phyloP scores from a whole-genome alignment of 2,329 filamentous ascomycete genomes.

The Xylaria sp. region DNA sequence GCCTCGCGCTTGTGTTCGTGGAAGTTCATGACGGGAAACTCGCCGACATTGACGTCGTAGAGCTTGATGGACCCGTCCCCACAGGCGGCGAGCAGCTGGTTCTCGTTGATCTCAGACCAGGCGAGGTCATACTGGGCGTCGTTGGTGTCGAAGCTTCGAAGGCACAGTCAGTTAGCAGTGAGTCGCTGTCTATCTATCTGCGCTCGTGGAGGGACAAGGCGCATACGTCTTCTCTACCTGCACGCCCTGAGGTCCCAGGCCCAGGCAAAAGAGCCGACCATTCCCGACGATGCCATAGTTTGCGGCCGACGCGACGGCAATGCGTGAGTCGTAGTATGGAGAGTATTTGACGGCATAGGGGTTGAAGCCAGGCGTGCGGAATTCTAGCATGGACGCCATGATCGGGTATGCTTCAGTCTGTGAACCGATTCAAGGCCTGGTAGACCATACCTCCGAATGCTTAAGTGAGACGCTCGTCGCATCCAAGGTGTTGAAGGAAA shows the following conservation, averaged over 20 bases:
- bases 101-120: slow-evolving; percentile 97
- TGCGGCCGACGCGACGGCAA: slow-evolving; percentile 89
- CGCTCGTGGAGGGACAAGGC: slow-evolving; percentile 6
- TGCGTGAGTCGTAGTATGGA: slow-evolving; percentile 94
- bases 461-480: slow-evolving; percentile 2
- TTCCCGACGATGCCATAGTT: slow-evolving; percentile 99
- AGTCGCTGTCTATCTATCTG: not conserved
- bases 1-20: slow-evolving; percentile 94
- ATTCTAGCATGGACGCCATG: slow-evolving; percentile 83
- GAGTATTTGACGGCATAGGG: slow-evolving; percentile 98
- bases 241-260: slow-evolving; percentile 84
- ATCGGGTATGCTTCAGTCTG: slow-evolving; percentile 24
- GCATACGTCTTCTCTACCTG: slow-evolving; percentile 82
- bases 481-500: slow-evolving; percentile 6
- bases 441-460: slow-evolving; percentile 15
- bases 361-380: slow-evolving; percentile 92
- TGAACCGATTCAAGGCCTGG: slow-evolving; percentile 18
- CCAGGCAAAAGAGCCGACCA: slow-evolving; percentile 86
- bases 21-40: slow-evolving; percentile 92
- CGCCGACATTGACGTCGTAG: slow-evolving; percentile 81
- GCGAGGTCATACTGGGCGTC: slow-evolving; percentile 94
- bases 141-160: slow-evolving; percentile 89
- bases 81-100: slow-evolving; percentile 87
- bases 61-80: slow-evolving; percentile 96
- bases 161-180: slow-evolving; percentile 33